Evolutionary conservation across 495 filamentous ascomycete species (phyloP).

Genomic region (Penicillium desertorum): DNA sequence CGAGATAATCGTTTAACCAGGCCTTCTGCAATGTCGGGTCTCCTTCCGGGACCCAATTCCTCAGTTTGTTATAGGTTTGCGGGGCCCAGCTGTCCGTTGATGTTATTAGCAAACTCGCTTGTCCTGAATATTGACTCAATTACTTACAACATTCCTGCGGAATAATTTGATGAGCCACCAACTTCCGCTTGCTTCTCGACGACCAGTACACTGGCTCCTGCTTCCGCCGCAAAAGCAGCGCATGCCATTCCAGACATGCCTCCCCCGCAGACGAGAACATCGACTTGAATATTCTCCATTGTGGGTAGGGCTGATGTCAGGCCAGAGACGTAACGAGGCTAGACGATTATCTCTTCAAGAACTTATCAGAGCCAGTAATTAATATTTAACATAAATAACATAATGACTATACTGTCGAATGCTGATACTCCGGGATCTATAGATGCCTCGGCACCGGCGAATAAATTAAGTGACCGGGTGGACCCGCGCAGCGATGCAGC

Average conservation of each 20-base stretch:
- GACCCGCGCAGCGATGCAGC: not conserved
- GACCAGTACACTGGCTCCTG: slow-evolving; percentile 25
- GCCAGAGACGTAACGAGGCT: not conserved
- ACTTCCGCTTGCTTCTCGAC: slow-evolving; percentile 26
- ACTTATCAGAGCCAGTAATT: not conserved
- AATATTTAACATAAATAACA: not conserved
- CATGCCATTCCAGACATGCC: slow-evolving; percentile 37
- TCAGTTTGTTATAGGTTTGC: slow-evolving; percentile 22
- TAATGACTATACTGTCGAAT: not conserved
- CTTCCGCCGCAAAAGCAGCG: slow-evolving; percentile 26
- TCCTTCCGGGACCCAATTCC: slow-evolving; percentile 28
- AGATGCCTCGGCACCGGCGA: slow-evolving; percentile 2
- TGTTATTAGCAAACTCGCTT: not conserved
- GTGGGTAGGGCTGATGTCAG: slow-evolving; percentile 1
- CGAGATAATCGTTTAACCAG: too few species aligned
- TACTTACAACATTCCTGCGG: slow-evolving; percentile 33
- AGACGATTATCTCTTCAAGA: not conserved
- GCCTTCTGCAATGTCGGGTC: slow-evolving; percentile 17
- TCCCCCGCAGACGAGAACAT: slow-evolving; percentile 29
- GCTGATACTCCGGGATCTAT: not conserved
- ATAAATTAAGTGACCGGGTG: slow-evolving; percentile 9
- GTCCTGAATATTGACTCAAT: not conserved
- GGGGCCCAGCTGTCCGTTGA: slow-evolving; percentile 24
- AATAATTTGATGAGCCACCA: slow-evolving; percentile 29
- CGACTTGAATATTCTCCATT: slow-evolving; percentile 27